Percentiles rank a stretch among this genome's conserved stretches.
phyloP scores from a whole-genome alignment of 2,329 filamentous ascomycete genomes.

The Ambrosiella beaveri region DNA sequence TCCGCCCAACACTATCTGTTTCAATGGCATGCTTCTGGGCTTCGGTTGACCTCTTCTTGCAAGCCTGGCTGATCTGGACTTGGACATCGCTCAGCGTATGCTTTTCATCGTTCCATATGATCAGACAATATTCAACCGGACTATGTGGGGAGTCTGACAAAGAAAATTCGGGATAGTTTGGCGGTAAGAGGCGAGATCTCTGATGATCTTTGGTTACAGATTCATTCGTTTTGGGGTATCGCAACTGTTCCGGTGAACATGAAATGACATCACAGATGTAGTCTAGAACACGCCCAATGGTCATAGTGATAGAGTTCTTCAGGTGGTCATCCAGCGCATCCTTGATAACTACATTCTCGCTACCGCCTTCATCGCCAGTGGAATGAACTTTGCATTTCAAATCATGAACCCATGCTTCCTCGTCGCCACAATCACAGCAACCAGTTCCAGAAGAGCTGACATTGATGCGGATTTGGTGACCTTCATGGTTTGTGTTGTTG shows the following conservation, averaged over 20 bases:
- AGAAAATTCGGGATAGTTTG: constrained; percentile 31
- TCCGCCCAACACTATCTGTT: constrained; percentile 75
- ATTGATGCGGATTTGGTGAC: constrained; percentile 77
- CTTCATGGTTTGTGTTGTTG: constrained; percentile 84
- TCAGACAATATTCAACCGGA: constrained; percentile 53
- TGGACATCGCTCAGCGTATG: constrained; percentile 85
- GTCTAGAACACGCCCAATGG: constrained; percentile 70
- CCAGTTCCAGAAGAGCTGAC: constrained; percentile 83
- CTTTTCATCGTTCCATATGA: constrained; percentile 98
- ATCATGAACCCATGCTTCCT: constrained; percentile 79
- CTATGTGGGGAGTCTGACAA: constrained; percentile 29
- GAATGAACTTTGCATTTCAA: constrained; percentile 91
- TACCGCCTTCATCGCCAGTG: constrained; percentile 25
- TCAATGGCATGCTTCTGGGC: constrained; percentile 66
- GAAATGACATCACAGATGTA: constrained; percentile 97
- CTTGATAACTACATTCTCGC: not conserved
- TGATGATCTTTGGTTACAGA: constrained; percentile 72
- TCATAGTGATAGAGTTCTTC: constrained; percentile 62
- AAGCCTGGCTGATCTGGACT: constrained; percentile 80
- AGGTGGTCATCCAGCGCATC: constrained; percentile 55
- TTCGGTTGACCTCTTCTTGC: constrained; percentile 50
- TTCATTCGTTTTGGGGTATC: constrained; percentile 66
- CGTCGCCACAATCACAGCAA: constrained; percentile 93
- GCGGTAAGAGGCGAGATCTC: constrained; percentile 33
- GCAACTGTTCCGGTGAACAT: constrained; percentile 88